Conservation (phyloP, 331 rosid species). For the Acacia pycnantha region DNA sequence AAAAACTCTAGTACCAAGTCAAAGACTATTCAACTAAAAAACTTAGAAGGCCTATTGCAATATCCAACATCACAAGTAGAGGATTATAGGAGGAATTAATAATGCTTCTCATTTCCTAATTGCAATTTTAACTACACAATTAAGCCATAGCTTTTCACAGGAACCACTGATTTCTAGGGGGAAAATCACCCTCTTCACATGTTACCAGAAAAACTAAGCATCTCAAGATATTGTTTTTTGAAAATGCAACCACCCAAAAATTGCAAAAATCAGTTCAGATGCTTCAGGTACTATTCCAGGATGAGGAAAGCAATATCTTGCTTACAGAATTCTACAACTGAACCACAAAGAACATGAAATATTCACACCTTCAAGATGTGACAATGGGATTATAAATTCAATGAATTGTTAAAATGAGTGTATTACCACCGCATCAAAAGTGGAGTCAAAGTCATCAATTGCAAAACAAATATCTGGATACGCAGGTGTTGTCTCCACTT, state of each 20-base stretch:
- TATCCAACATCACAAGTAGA: not conserved
- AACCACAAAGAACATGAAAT: slow-evolving; percentile 14
- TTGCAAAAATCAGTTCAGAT: not conserved
- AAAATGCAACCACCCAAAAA: slow-evolving; percentile 20
- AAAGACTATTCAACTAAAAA: not conserved
- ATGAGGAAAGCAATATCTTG: not conserved
- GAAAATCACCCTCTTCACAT: not conserved
- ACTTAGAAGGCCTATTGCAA: not conserved
- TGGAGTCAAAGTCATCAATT: slow-evolving; percentile 96
- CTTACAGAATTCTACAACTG: slow-evolving; percentile 1
- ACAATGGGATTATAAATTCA: slow-evolving; percentile 20
- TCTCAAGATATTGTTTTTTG: slow-evolving; percentile 8
- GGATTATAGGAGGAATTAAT: slow-evolving; percentile 2
- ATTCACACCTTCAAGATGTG: not conserved
- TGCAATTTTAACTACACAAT: slow-evolving; percentile 14
- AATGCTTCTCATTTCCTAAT: not conserved
- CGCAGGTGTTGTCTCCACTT: slow-evolving; percentile 97
- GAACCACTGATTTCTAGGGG: not conserved
- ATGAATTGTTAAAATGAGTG: slow-evolving; percentile 26
- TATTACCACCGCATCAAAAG: slow-evolving; percentile 97
- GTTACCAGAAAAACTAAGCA: slow-evolving; percentile 2
- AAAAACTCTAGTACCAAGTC: not conserved
- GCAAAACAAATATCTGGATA: slow-evolving; percentile 99
- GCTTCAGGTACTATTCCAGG: slow-evolving; percentile 13
- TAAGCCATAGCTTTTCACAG: slow-evolving; percentile 3